Evolutionary conservation across 805 yeast species (phyloP).

Genomic region (Starmerella bombicola): DNA sequence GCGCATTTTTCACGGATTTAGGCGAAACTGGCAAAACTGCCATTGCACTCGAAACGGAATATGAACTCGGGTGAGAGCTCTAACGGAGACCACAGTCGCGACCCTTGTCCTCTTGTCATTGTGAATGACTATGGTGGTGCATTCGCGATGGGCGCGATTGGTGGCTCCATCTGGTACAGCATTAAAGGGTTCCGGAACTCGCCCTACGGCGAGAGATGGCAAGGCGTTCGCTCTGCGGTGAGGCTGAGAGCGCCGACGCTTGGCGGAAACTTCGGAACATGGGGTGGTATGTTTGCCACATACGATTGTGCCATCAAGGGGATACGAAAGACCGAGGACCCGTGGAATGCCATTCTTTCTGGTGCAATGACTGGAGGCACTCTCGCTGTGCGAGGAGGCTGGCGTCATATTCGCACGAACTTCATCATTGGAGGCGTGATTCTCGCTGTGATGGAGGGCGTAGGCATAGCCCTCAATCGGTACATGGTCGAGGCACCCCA

Average conservation of each 20-base stretch:
- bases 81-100: slow-evolving; percentile 88
- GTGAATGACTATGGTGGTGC: slow-evolving; percentile 98
- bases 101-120: slow-evolving; percentile 96
- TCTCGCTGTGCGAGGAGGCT: slow-evolving; percentile 95
- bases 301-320: slow-evolving; percentile 94
- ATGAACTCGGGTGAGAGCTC: slow-evolving; percentile 8
- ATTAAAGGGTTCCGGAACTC: slow-evolving; percentile 97
- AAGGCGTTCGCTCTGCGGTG: slow-evolving; percentile 80
- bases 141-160: slow-evolving; percentile 96
- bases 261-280: slow-evolving; percentile 97
- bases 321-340: slow-evolving; percentile 93
- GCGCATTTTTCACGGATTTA: too few relatives aligned
- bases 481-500: slow-evolving; percentile 62
- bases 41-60: too few relatives aligned
- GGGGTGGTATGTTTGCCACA: slow-evolving; percentile 97
- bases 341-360: slow-evolving; percentile 95
- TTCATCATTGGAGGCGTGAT: slow-evolving; percentile 97
- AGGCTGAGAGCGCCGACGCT: slow-evolving; percentile 96
- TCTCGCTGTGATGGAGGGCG: slow-evolving; percentile 95
- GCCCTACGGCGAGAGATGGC: slow-evolving; percentile 84
- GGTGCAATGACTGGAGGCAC: slow-evolving; percentile 98
- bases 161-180: slow-evolving; percentile 99
- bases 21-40: too few relatives aligned
- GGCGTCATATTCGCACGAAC: slow-evolving; percentile 90
- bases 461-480: slow-evolving; percentile 90